Conservation (phyloP, 148 eudicot genomes). For the Camellia sinensis region DNA sequence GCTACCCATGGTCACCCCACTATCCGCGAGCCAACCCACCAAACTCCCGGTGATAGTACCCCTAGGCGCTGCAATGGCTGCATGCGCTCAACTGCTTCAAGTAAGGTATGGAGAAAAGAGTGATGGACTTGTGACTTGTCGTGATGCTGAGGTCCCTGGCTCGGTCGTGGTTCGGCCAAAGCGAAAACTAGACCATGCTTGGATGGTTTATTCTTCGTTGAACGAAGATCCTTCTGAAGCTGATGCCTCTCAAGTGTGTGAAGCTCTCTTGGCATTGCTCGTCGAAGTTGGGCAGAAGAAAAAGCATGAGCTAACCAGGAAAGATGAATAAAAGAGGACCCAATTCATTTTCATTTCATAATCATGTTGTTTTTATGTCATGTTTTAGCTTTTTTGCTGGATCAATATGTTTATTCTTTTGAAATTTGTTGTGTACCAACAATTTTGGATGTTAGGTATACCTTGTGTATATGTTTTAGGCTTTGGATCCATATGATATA, state of each 20-base stretch:
- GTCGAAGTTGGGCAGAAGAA: conserved; percentile 68
- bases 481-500: too few species aligned
- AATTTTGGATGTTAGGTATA: too few species aligned
- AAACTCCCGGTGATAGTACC: conserved; percentile 87
- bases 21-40: conserved; percentile 50
- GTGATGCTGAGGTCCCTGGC: conserved; percentile 99
- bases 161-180: conserved; percentile 81
- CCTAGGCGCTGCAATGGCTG: conserved; percentile 94
- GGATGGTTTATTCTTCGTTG: conserved; percentile 91
- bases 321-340: conserved; percentile 43
- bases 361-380: not conserved
- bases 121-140: conserved; percentile 89
- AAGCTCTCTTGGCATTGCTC: conserved; percentile 80
- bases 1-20: conserved; percentile 44
- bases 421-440: not conserved
- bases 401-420: not conserved
- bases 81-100: conserved; percentile 90
- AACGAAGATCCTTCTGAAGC: conserved; percentile 75
- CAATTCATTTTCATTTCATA: not conserved
- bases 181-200: conserved; percentile 86
- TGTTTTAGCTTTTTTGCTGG: not conserved
- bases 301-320: conserved; percentile 33
- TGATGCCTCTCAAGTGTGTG: conserved; percentile 84
- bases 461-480: too few species aligned
- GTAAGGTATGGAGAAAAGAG: conserved; percentile 84